Percentiles rank a stretch among this genome's conserved stretches.
Conservation (phyloP, 2,329 filamentous ascomycete genomes). For the Cryphonectria carpinicola region DNA sequence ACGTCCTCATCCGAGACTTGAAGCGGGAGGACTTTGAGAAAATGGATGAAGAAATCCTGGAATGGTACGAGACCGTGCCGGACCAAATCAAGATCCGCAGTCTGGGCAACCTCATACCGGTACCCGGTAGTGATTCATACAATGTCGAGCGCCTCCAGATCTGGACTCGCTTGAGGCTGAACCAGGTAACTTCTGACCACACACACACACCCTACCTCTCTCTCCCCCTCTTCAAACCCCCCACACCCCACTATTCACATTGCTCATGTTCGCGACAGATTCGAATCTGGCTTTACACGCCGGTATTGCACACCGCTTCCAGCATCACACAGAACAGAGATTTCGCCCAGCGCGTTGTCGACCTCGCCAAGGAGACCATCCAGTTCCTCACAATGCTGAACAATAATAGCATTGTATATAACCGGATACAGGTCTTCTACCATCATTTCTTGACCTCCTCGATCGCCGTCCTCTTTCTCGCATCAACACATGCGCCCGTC, state of each 20-base stretch:
- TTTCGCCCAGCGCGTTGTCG: constrained; percentile 75
- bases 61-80: constrained; percentile 82
- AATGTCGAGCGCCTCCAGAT: constrained; percentile 76
- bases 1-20: constrained; percentile 63
- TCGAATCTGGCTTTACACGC: constrained; percentile 85
- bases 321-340: constrained; percentile 78
- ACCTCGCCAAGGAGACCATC: constrained; percentile 78
- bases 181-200: constrained; percentile 59
- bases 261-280: constrained; percentile 48
- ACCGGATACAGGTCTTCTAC: constrained; percentile 74
- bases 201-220: not conserved
- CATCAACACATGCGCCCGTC: constrained; percentile 74
- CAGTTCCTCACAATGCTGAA: constrained; percentile 71
- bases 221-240: not conserved
- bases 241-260: not conserved
- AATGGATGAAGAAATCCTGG: constrained; percentile 80
- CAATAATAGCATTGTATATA: constrained; percentile 72
- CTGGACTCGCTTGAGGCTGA: constrained; percentile 82
- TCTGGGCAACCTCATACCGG: constrained; percentile 59
- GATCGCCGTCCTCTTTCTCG: constrained; percentile 76
- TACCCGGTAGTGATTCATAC: constrained; percentile 62
- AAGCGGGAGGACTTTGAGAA: constrained; percentile 76
- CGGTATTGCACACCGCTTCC: constrained; percentile 80
- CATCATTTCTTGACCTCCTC: constrained; percentile 79
- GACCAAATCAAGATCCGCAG: constrained; percentile 61